Conservation (phyloP, 192 early-diverging fungal species). For the Backusella tarrabulga region DNA sequence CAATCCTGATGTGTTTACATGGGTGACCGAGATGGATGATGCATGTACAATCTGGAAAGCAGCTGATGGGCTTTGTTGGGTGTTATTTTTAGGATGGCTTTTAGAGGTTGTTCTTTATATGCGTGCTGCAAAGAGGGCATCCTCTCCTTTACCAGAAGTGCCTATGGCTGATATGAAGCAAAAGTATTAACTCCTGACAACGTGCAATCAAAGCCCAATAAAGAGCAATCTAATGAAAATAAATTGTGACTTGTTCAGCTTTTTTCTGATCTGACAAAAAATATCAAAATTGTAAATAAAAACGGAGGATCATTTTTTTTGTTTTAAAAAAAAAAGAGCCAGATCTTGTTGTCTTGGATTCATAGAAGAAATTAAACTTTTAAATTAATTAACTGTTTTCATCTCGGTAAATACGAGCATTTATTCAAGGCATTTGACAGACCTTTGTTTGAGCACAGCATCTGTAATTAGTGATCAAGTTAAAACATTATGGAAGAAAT, state of each 20-base stretch:
- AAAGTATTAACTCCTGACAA: neutral
- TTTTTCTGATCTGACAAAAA: neutral
- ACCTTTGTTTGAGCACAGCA: neutral
- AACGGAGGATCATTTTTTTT: neutral
- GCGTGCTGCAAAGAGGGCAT: neutral
- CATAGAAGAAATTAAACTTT: too few relatives aligned
- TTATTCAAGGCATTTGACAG: neutral
- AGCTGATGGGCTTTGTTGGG: constrained; percentile 17
- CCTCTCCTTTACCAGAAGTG: neutral
- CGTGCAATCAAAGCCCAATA: neutral
- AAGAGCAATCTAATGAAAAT: neutral
- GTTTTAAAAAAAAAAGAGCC: too few relatives aligned
- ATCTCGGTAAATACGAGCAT: too few relatives aligned
- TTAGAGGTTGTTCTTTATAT: neutral
- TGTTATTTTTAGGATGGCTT: constrained; percentile 15
- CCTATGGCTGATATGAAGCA: constrained; percentile 3
- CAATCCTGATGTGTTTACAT: constrained; percentile 19
- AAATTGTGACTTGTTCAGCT: neutral
- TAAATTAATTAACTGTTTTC: too few relatives aligned
- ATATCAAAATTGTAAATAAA: neutral
- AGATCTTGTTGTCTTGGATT: too few relatives aligned
- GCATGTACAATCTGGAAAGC: constrained; percentile 18
- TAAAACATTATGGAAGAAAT: too few relatives aligned
- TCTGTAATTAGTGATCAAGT: neutral
- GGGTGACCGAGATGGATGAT: constrained; percentile 22